A percentile compares a stretch with the other conserved stretches of the same genome.
Evolutionary conservation across 2,329 filamentous ascomycete genomes (phyloP).

Genomic region (Verticillium nonalfalfae): DNA sequence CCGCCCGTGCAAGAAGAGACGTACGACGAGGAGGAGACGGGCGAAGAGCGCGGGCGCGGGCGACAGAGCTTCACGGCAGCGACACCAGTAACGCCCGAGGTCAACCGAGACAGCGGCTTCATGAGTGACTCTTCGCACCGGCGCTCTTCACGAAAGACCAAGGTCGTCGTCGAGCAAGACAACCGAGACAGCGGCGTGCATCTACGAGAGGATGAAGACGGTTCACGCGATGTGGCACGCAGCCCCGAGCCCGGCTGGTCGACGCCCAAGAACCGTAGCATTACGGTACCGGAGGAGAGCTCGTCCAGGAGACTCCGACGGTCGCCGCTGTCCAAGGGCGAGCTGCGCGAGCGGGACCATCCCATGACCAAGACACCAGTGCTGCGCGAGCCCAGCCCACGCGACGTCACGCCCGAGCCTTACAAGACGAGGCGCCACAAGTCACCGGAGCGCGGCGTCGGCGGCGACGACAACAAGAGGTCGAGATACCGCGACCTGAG

Average conservation of each 20-base stretch:
- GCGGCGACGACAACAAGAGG: constrained; percentile 1
- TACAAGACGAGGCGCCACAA: constrained; percentile 27
- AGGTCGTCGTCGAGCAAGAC: constrained; percentile 23
- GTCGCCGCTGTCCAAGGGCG: constrained; percentile 10
- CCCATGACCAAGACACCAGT: constrained; percentile 30
- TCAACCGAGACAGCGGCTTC: constrained; percentile 45
- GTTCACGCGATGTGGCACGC: constrained; percentile 14
- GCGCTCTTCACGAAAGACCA: constrained; percentile 21
- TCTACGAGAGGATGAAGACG: constrained; percentile 37
- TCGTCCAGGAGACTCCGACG: constrained; percentile 20
- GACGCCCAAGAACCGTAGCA: neutral
- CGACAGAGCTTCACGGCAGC: neutral
- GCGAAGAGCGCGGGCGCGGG: constrained; percentile 10
- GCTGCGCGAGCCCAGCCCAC: constrained; percentile 29
- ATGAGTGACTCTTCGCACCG: constrained; percentile 36
- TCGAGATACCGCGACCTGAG: constrained; percentile 19
- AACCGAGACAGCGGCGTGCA: constrained; percentile 52
- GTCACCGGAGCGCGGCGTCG: constrained; percentile 6
- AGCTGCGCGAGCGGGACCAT: constrained; percentile 11
- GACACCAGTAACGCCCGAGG: constrained; percentile 20
- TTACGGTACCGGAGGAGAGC: constrained; percentile 12
- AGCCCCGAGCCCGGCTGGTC: constrained; percentile 6
- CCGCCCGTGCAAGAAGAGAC: constrained; percentile 47
- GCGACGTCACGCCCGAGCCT: constrained; percentile 34
- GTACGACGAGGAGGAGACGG: constrained; percentile 38